phyloP scores from a whole-genome alignment of 208 protist genomes.

The Crithidia bombi region DNA sequence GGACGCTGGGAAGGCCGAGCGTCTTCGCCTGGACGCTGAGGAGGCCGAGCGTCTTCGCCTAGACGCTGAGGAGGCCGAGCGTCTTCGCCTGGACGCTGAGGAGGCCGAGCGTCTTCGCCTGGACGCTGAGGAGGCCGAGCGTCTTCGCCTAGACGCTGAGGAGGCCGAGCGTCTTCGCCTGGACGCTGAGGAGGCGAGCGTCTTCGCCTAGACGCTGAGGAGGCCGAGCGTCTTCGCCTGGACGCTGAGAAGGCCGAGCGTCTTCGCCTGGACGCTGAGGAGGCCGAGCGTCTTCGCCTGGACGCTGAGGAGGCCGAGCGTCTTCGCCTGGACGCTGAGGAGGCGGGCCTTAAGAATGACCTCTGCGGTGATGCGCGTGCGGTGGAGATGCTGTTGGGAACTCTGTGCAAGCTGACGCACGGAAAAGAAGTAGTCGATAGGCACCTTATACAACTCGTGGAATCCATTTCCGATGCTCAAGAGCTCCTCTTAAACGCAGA shows the following conservation, averaged over 20 bases:
- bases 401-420: background rate
- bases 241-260: constrained; percentile 12
- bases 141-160: too few species aligned
- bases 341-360: background rate
- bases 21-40: too few species aligned
- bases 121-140: too few species aligned
- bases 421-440: background rate
- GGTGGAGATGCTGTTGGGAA: background rate
- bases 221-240: constrained; percentile 19
- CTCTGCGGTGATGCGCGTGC: constrained; percentile 3
- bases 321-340: constrained; percentile 4
- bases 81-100: constrained; percentile 6
- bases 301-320: constrained; percentile 17
- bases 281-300: background rate
- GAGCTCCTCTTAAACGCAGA: background rate
- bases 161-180: too few species aligned
- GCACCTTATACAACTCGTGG: background rate
- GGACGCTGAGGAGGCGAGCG: background rate
- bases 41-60: constrained; percentile 3
- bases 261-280: too few species aligned
- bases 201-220: background rate
- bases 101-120: too few species aligned
- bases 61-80: constrained; percentile 13
- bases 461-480: background rate
- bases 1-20: too few species aligned